A percentile compares a stretch with the other conserved stretches of the same genome.
phyloP scores from a whole-genome alignment of 2,329 filamentous ascomycete species.

The Aspergillus fischeri region DNA sequence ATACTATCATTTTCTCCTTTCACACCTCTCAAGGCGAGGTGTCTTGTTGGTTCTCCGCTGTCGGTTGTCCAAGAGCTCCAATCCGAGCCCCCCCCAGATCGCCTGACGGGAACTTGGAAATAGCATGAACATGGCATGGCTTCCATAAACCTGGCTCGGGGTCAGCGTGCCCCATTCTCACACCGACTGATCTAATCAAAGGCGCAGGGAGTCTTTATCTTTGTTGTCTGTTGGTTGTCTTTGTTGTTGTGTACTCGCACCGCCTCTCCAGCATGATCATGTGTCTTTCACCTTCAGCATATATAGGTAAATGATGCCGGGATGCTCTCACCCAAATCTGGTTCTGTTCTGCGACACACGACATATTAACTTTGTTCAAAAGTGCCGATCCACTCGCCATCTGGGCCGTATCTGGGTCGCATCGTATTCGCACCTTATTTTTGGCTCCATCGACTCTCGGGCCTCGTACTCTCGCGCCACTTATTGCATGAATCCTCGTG shows the following conservation, averaged over 20 bases:
- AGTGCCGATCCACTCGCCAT: slow-evolving; percentile 8
- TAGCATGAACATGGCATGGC: not conserved
- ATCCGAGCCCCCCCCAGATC: not conserved
- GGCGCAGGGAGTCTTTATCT: not conserved
- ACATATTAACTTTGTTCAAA: not conserved
- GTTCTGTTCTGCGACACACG: not conserved
- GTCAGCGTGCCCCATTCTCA: not conserved
- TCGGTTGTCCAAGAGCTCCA: not conserved
- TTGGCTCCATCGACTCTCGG: slow-evolving; percentile 7
- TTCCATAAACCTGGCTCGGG: not conserved
- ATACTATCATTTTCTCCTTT: not conserved
- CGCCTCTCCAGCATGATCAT: not conserved
- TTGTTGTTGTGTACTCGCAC: not conserved
- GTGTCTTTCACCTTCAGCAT: not conserved
- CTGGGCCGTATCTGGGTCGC: slow-evolving; percentile 6
- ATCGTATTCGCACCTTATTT: slow-evolving; percentile 16
- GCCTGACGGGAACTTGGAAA: not conserved
- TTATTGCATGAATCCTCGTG: not conserved
- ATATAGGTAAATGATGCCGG: not conserved
- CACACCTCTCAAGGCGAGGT: not conserved
- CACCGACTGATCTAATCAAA: not conserved
- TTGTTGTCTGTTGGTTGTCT: not conserved
- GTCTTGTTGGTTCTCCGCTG: not conserved
- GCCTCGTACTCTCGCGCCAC: slow-evolving; percentile 12
- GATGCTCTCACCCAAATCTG: not conserved